Percentiles rank a stretch among this genome's conserved stretches.
Evolutionary conservation across 2,329 filamentous ascomycete species (phyloP).

Genomic region (Westerdykella ornata): DNA sequence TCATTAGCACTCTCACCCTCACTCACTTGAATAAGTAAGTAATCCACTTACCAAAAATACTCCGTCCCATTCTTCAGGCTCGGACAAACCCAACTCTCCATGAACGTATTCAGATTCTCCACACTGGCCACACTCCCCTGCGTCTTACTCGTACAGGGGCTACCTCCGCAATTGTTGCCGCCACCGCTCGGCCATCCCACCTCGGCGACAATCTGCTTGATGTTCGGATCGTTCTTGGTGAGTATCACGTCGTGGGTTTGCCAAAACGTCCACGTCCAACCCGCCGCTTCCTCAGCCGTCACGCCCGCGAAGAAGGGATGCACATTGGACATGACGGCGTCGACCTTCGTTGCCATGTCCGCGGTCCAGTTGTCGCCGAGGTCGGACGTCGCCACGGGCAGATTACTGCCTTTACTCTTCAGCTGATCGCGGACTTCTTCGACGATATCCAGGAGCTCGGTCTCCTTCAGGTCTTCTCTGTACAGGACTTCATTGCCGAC

Average conservation of each 20-base stretch:
- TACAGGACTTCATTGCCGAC: conserved; percentile 59
- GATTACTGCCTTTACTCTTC: conserved; percentile 55
- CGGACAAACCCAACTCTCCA: conserved; percentile 77
- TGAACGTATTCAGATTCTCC: conserved; percentile 74
- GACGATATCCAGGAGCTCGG: conserved; percentile 59
- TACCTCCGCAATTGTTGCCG: conserved; percentile 67
- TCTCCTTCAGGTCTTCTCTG: conserved; percentile 59
- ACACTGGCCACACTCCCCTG: conserved; percentile 72
- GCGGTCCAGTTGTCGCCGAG: conserved; percentile 80
- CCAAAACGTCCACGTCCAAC: conserved; percentile 84
- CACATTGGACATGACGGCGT: conserved; percentile 93
- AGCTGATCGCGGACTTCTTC: conserved; percentile 53
- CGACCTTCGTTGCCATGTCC: conserved; percentile 61
- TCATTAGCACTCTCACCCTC: conserved; percentile 4
- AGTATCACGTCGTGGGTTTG: conserved; percentile 58
- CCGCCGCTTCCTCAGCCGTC: conserved; percentile 58
- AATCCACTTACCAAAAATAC: conserved; percentile 86
- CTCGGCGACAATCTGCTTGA: conserved; percentile 76
- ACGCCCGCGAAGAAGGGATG: conserved; percentile 92
- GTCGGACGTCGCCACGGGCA: conserved; percentile 82
- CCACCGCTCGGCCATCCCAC: conserved; percentile 85
- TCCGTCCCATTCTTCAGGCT: conserved; percentile 75
- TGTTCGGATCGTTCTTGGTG: conserved; percentile 44
- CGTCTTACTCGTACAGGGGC: conserved; percentile 49
- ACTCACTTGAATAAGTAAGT: background rate